These are phyloP conservation scores for Meyerozyma smithsonii DNA, from an alignment of 1,139 yeast genomes.

Conservation along the genomic window DNA sequence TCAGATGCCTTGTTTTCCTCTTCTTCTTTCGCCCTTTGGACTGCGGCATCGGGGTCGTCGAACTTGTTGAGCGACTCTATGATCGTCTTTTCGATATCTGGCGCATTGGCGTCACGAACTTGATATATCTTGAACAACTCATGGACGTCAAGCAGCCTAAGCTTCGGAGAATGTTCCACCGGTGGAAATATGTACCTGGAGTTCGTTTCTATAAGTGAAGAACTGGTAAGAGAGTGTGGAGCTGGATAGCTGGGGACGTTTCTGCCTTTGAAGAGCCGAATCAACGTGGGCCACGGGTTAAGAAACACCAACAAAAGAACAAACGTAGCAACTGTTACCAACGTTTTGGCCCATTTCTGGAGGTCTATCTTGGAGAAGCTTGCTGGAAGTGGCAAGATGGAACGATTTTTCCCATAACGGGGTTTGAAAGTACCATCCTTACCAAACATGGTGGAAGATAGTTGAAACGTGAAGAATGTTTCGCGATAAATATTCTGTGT, in stretches of 20 bases:
- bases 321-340: slow-evolving; percentile 14
- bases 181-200: slow-evolving; percentile 60
- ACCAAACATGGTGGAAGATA: slow-evolving; percentile 2
- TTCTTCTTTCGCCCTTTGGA: slow-evolving; percentile 35
- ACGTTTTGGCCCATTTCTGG: slow-evolving; percentile 16
- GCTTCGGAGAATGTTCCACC: slow-evolving; percentile 57
- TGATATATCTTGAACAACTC: slow-evolving; percentile 44
- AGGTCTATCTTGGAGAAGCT: slow-evolving; percentile 19
- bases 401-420: slow-evolving; percentile 18
- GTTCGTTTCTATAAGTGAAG: slow-evolving; percentile 35
- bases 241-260: slow-evolving; percentile 21
- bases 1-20: slow-evolving; percentile 34
- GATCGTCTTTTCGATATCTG: slow-evolving; percentile 30
- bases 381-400: slow-evolving; percentile 32
- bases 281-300: slow-evolving; percentile 18
- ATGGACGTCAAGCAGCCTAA: slow-evolving; percentile 51
- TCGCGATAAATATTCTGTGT: neutral
- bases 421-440: slow-evolving; percentile 21
- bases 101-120: slow-evolving; percentile 32
- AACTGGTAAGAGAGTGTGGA: slow-evolving; percentile 33
- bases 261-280: slow-evolving; percentile 8
- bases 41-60: slow-evolving; percentile 40
- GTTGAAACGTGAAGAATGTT: neutral
- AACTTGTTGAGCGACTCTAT: slow-evolving; percentile 38
- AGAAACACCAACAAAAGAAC: slow-evolving; percentile 22